These are phyloP conservation scores for Cymbopogon citratus DNA, from an alignment of 176 grass and related monocot genomes.

Conservation along the genomic window DNA sequence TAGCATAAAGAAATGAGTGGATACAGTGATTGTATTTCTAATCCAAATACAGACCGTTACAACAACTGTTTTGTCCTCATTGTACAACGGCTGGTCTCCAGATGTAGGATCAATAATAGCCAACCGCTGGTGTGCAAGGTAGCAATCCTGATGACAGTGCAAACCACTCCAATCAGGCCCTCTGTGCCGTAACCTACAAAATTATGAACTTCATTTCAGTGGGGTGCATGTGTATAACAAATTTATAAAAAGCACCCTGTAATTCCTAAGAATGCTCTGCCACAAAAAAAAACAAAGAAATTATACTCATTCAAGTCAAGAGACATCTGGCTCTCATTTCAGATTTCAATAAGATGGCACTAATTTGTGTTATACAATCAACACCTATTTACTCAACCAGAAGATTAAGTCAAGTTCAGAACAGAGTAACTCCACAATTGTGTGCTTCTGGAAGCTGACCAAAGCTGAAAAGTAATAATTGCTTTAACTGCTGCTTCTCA, in stretches of 20 bases:
- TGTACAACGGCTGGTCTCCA: slow-evolving; percentile 92
- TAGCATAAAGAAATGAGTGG: background rate
- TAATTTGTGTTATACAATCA: background rate
- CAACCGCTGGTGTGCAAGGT: slow-evolving; percentile 89
- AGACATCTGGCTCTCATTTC: background rate
- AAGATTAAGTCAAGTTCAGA: background rate
- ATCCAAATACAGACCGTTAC: slow-evolving; percentile 71
- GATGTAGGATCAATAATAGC: slow-evolving; percentile 88
- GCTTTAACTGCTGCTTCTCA: background rate
- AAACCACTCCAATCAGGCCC: slow-evolving; percentile 97
- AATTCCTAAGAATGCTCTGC: background rate
- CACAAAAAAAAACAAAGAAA: background rate
- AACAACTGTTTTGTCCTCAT: slow-evolving; percentile 87
- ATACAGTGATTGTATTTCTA: background rate
- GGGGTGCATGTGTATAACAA: background rate
- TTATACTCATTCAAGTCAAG: background rate
- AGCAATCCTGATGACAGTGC: slow-evolving; percentile 77
- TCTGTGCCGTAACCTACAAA: slow-evolving; percentile 70
- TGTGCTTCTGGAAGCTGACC: background rate
- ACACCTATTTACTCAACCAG: background rate
- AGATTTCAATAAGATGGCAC: background rate
- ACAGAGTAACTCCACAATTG: background rate
- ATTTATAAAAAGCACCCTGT: background rate
- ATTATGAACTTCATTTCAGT: slow-evolving; percentile 18
- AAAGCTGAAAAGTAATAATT: background rate